A percentile compares a stretch with the other conserved stretches of the same genome.
phyloP scores from a whole-genome alignment of 805 yeast species.

The Candida boidinii region DNA sequence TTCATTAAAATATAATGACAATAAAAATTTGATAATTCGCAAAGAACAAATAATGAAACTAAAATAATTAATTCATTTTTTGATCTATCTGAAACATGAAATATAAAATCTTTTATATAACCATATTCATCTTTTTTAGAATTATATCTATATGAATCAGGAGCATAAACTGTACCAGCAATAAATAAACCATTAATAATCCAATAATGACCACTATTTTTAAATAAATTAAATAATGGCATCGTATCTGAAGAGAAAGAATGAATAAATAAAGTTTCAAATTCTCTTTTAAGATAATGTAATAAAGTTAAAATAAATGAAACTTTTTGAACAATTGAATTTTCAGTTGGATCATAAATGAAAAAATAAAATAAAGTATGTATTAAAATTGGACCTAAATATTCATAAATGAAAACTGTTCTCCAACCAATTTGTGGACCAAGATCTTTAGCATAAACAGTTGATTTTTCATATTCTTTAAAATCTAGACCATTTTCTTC shows the following conservation, averaged over 20 bases:
- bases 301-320: conserved; percentile 50
- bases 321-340: conserved; percentile 43
- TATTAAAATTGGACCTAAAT: conserved; percentile 79
- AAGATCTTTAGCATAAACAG: conserved; percentile 69
- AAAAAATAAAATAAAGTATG: conserved; percentile 60
- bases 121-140: conserved; percentile 7
- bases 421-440: conserved; percentile 94
- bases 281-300: conserved; percentile 84
- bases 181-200: conserved; percentile 62
- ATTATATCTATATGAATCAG: conserved; percentile 4
- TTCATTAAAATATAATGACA: conserved; percentile 61
- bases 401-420: conserved; percentile 82
- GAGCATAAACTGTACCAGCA: conserved; percentile 23
- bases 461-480: conserved; percentile 25
- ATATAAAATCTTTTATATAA: conserved; percentile 22
- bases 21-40: conserved; percentile 65
- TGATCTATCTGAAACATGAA: conserved; percentile 37
- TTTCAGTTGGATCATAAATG: conserved; percentile 28
- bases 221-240: conserved; percentile 84
- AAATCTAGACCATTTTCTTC: conserved; percentile 34
- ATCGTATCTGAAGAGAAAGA: conserved; percentile 82
- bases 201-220: conserved; percentile 92
- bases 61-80: conserved; percentile 22
- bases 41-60: conserved; percentile 40
- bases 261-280: conserved; percentile 80